These are phyloP conservation scores for Capsicum pubescens DNA, from an alignment of 257 asterid species.

Conservation along the genomic window DNA sequence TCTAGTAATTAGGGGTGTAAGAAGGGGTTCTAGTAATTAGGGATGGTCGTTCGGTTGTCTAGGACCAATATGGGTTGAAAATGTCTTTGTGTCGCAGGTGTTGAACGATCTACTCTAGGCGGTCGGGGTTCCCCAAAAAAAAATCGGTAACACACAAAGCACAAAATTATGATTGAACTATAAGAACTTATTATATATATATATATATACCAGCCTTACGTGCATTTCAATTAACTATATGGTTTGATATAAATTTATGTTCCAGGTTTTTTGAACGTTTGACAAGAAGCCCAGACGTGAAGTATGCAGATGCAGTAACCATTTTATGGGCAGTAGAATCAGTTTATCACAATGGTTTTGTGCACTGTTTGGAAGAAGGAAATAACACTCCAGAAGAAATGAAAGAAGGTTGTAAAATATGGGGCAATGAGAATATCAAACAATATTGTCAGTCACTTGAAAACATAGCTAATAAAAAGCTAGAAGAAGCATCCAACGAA, in stretches of 20 bases:
- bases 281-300: background rate
- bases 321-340: slow-evolving; percentile 27
- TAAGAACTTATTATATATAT: no score
- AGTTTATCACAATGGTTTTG: slow-evolving; percentile 19
- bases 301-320: slow-evolving; percentile 7
- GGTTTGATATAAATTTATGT: background rate
- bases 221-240: background rate
- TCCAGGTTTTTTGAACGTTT: background rate
- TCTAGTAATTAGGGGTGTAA: no score
- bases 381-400: background rate
- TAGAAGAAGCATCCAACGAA: background rate
- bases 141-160: no score
- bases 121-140: no score
- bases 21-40: no score
- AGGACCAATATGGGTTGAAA: no score
- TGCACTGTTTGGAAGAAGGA: background rate
- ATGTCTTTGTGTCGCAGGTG: no score
- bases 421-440: background rate
- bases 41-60: no score
- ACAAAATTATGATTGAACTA: no score
- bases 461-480: background rate
- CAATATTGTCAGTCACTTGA: slow-evolving; percentile 12
- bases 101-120: no score
- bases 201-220: no score
- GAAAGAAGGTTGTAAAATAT: slow-evolving; percentile 3